Evolutionary conservation across 2,329 filamentous ascomycete genomes (phyloP).

Genomic region (Elsinoe ampelina): DNA sequence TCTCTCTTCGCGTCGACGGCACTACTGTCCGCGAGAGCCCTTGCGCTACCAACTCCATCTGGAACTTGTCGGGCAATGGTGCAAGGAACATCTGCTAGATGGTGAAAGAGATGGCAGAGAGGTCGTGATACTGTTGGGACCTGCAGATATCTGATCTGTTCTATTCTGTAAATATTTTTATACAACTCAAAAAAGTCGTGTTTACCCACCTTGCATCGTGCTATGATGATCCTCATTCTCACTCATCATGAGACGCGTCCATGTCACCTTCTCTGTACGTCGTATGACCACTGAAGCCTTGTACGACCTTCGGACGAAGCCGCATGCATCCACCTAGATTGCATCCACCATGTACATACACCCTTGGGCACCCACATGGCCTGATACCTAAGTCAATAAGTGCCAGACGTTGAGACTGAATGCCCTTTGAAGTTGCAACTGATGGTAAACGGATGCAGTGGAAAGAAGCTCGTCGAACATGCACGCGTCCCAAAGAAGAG

Average conservation of each 20-base stretch:
- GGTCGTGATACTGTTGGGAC: background rate
- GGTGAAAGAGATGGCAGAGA: background rate
- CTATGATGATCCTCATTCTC: background rate
- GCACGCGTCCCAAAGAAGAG: too few relatives aligned
- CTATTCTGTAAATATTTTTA: conserved; percentile 6
- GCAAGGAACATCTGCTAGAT: conserved; percentile 33
- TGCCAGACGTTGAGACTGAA: too few relatives aligned
- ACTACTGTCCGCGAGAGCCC: conserved; percentile 46
- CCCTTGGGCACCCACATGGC: too few relatives aligned
- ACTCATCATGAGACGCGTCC: too few relatives aligned
- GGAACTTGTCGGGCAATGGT: conserved; percentile 41
- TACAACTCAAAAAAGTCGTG: background rate
- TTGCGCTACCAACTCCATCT: conserved; percentile 45
- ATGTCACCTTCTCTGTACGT: too few relatives aligned
- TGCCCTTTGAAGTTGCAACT: too few relatives aligned
- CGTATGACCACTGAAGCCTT: background rate
- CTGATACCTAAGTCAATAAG: too few relatives aligned
- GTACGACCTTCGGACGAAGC: background rate
- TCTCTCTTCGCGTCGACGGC: conserved; percentile 42
- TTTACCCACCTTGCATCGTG: background rate
- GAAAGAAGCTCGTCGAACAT: too few relatives aligned
- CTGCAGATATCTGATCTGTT: background rate
- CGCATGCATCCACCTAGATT: too few relatives aligned
- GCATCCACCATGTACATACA: too few relatives aligned
- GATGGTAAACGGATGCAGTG: too few relatives aligned